Conservation (phyloP, 441 rosid species). For the Pelargonium hybrid region DNA sequence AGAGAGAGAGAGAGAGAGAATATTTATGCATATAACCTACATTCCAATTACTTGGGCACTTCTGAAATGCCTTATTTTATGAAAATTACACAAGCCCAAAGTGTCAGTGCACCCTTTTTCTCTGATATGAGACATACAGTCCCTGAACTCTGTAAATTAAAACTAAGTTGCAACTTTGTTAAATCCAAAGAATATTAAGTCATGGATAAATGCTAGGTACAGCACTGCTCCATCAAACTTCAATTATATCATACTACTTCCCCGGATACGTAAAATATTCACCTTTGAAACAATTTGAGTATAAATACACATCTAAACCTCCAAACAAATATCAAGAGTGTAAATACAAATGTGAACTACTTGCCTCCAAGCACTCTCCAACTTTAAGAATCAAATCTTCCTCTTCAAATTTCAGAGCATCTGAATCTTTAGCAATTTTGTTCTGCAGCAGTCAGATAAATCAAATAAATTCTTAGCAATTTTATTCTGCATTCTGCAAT, state of each 20-base stretch:
- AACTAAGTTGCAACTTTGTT: not conserved
- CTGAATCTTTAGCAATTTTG: conserved; percentile 75
- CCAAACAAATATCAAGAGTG: not conserved
- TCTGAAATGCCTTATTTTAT: not conserved
- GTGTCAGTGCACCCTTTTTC: not conserved
- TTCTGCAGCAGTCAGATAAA: conserved; percentile 37
- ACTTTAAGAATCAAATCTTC: conserved; percentile 82
- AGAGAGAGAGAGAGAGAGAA: too few relatives aligned
- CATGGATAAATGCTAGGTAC: not conserved
- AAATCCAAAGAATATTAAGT: not conserved
- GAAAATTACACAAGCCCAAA: not conserved
- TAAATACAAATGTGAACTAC: conserved; percentile 18
- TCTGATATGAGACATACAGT: not conserved
- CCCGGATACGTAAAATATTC: not conserved
- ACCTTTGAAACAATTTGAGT: not conserved
- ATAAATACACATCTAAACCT: too few relatives aligned
- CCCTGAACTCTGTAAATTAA: not conserved
- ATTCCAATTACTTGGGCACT: not conserved
- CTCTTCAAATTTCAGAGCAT: conserved; percentile 47
- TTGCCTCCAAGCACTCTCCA: conserved; percentile 91
- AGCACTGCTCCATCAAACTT: not conserved
- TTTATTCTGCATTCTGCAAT: not conserved
- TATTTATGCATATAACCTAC: not conserved
- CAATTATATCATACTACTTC: not conserved
- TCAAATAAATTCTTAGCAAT: conserved; percentile 14